Evolutionary conservation across 495 filamentous ascomycete genomes (phyloP), one percentile per base, ranked within the genome.

Genomic region (Penicillium salamii): DNA sequence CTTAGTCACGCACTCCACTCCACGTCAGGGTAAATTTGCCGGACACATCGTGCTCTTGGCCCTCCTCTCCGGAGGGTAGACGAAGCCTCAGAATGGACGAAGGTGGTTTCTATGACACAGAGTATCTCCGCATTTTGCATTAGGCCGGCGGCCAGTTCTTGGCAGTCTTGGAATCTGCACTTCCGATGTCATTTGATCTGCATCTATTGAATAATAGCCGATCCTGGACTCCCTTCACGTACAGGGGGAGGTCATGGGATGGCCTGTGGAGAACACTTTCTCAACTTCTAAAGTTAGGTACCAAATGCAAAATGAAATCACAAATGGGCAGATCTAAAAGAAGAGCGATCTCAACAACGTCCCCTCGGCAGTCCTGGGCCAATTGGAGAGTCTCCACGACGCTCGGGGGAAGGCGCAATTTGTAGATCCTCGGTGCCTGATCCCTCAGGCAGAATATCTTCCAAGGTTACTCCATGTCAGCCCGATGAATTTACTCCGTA

Each of bases 101-200:
- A 13, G 4, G n/a, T 19, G 28, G 19, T 50, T 50, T 50, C 47
- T 50, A 50, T 50, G 47, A 50, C 47, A 42, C 23, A 50, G 37
- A 41, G 29, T 35, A 50, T 42, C 38, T 42, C 47, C 47, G 18
- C 26, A 49, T n/a, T 26, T 24, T 32, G 36, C 26, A 29, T 24
- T 15, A 35, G 38, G 23, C 36, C 32, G 38, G 13, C 12, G 47
- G 20, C 24, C 31, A 42, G 18, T 12, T 50, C 47, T 50, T 50
- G 47, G 47, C 47, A 29, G 23, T 26, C 23, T 26, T 26, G 23
- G 23, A 26, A 26, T 26, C 23, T 28, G 29, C 28, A 31, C 45
- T 39, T 15, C 5, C 1, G 29, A 39, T 40, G 47, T 49, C 46
- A 49, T 42, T 50, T 41, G 47, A 42, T 50, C 46, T 48, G 15